These are phyloP conservation scores for Pseudogymnoascus sp. DNA, from an alignment of 2,329 filamentous ascomycete species.

Conservation along the genomic window DNA sequence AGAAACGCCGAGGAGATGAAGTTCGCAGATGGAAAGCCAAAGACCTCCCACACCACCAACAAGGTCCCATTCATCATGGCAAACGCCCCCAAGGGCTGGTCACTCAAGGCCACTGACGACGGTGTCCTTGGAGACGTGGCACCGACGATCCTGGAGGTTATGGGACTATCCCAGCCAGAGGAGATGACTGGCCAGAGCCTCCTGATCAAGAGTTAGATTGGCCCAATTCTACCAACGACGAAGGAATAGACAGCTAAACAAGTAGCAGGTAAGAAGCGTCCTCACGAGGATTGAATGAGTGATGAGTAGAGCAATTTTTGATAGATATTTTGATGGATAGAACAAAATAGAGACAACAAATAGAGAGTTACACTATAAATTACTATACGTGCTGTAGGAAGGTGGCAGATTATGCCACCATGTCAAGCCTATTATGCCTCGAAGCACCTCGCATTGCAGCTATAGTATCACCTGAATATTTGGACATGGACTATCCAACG, in stretches of 20 bases:
- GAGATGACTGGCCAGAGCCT: conserved; percentile 88
- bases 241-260: not conserved
- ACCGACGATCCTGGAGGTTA: conserved; percentile 81
- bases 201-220: conserved; percentile 56
- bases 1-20: conserved; percentile 98
- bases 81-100: conserved; percentile 86
- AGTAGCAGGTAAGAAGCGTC: conserved; percentile 25
- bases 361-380: conserved; percentile 1
- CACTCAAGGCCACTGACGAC: conserved; percentile 63
- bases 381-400: not conserved
- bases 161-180: conserved; percentile 83
- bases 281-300: conserved; percentile 21
- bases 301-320: not conserved
- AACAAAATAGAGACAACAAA: not conserved
- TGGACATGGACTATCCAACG: no score
- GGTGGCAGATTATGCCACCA: no score
- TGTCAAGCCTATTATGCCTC: no score
- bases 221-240: not conserved
- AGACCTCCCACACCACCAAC: conserved; percentile 97
- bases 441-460: no score
- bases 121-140: conserved; percentile 97
- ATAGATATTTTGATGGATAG: not conserved
- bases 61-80: conserved; percentile 98
- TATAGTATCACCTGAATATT: no score
- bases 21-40: conserved; percentile 88